Evolutionary conservation across 2,329 filamentous ascomycete genomes (phyloP).

Genomic region (Metarhizium rileyi): DNA sequence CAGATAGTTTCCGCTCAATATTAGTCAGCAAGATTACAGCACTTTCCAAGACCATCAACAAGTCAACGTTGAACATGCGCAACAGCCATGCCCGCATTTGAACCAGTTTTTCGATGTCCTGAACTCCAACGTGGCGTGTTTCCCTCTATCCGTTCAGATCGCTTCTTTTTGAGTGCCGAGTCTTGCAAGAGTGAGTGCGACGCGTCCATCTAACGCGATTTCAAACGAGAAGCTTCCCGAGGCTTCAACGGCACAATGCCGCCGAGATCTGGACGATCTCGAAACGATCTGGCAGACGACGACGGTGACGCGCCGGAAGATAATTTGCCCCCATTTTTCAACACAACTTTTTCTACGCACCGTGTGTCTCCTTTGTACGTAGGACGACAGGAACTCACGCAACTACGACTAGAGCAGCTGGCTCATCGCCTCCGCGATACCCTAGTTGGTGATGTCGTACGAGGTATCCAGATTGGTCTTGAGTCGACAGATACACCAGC

Average conservation of each 20-base stretch:
- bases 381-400: conserved; percentile 29
- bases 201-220: conserved; percentile 2
- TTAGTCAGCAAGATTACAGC: neutral
- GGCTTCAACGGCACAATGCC: neutral
- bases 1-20: neutral
- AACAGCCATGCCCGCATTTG: neutral
- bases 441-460: conserved; percentile 49
- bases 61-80: neutral
- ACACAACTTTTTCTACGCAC: conserved; percentile 48
- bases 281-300: conserved; percentile 4
- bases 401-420: conserved; percentile 30
- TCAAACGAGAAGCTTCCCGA: neutral
- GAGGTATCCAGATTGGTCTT: conserved; percentile 45
- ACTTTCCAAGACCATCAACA: neutral
- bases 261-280: conserved; percentile 3
- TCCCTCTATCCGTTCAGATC: neutral
- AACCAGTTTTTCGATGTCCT: neutral
- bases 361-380: conserved; percentile 44
- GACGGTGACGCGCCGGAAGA: conserved; percentile 17
- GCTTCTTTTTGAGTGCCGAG: neutral
- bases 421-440: conserved; percentile 41
- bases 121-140: neutral
- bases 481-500: conserved; percentile 30
- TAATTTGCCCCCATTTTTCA: conserved; percentile 37
- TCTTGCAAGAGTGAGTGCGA: neutral